Base-by-base conservation (phyloP, 805 yeast species). In the Saturnispora saitoi region DNA sequence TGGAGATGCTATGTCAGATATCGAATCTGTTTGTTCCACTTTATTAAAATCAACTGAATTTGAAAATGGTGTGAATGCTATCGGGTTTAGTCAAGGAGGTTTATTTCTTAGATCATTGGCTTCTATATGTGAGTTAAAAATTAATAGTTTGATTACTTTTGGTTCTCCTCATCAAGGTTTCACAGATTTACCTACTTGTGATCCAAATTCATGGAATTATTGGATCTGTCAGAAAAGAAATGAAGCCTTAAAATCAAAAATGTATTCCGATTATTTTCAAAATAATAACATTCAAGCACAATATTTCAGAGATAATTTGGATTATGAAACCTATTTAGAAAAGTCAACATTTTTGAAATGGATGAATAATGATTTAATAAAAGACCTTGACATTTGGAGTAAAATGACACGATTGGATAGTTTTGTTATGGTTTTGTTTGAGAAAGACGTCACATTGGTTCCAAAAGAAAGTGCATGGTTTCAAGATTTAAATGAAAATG, bases 21-120 rank as follows among this genome's bases (percentile, higher is more conserved):
- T 86, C 2, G 73, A 71, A 1, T 50, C 52, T 4, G 87, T 76
- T 0, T 84, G 90, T 60, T 70, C 70, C 5, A 77, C 78, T 51
- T 58, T 86, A n/a, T 46, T 59, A 0, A 55, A 55, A 1, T 65
- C 84, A 7, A 45, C 46, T 2, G 48, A 64, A 31, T 29, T 24
- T 7, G 9, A 30, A 9, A 28, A 29, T 7, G 90, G 90, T 0
- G 81, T 84, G 58, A 81, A 83, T 60, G 86, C 81, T 5, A 71
- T 86, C 37, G 95, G 95, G 4, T 81, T 83, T 55, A 83, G 91
- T 0, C 95, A 86, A 60, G 95, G 95, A 37, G 95, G 95, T 0
- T 63, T 86, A n/a, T 80, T 86, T 52, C 65, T 83, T n/a, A 65
- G 95, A 42, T 82, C 81, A 4, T 72, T 82, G 28, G 69, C 78